Evolutionary conservation across 345 rosid genomes (phyloP).

Genomic region (Erucastrum elatum): DNA sequence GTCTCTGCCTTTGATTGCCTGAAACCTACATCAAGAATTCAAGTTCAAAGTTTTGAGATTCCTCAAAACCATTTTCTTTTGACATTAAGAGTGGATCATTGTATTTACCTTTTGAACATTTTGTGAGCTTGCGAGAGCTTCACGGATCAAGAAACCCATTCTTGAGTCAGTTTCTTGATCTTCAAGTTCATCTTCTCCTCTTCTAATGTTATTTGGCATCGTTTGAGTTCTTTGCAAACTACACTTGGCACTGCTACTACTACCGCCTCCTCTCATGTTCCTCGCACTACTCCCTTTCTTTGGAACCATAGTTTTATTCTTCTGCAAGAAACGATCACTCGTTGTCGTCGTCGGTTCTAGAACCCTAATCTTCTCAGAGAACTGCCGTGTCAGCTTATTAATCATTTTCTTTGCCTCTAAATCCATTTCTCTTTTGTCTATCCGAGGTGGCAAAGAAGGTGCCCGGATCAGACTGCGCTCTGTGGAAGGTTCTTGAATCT

Average conservation of each 20-base stretch:
- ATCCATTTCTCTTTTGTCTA: slow-evolving; percentile 30
- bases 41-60: slow-evolving; percentile 1
- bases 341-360: slow-evolving; percentile 29
- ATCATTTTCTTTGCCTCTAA: slow-evolving; percentile 32
- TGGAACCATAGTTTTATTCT: slow-evolving; percentile 12
- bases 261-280: slow-evolving; percentile 19
- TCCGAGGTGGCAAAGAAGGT: slow-evolving; percentile 43
- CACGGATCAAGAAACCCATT: slow-evolving; percentile 62
- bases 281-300: slow-evolving; percentile 18
- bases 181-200: slow-evolving; percentile 35
- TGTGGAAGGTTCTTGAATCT: slow-evolving; percentile 30
- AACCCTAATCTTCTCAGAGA: slow-evolving; percentile 43
- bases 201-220: slow-evolving; percentile 42
- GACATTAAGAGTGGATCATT: not conserved
- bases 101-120: slow-evolving; percentile 43
- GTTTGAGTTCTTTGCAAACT: slow-evolving; percentile 53
- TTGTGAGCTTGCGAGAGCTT: slow-evolving; percentile 48
- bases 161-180: slow-evolving; percentile 51
- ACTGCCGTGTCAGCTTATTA: slow-evolving; percentile 45
- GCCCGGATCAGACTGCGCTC: slow-evolving; percentile 29
- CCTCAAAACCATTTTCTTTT: not conserved
- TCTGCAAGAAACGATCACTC: slow-evolving; percentile 20
- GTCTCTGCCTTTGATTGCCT: slow-evolving; percentile 30
- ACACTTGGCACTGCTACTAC: slow-evolving; percentile 10
- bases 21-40: slow-evolving; percentile 15